Evolutionary conservation across 1,284 basidiomycete genomes (phyloP).

Genomic region (Neonothopanus nambi): DNA sequence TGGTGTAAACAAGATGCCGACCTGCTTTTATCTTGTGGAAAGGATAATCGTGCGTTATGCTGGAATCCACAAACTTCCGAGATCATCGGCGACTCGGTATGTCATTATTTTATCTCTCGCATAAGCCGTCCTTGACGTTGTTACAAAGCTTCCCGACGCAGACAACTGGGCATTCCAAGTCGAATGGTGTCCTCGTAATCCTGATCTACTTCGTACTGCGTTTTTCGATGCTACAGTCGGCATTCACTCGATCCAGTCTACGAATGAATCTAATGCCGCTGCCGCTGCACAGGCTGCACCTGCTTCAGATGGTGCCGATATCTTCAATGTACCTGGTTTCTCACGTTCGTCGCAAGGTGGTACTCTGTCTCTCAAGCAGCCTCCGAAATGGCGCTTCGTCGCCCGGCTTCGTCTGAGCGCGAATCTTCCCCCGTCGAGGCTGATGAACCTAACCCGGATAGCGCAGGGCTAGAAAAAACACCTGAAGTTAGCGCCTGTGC

Average conservation of each 20-base stretch:
- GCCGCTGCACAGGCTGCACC: conserved; percentile 44
- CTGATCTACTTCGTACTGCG: conserved; percentile 81
- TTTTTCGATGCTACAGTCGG: conserved; percentile 55
- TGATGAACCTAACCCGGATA: conserved; percentile 23
- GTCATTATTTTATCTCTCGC: neutral
- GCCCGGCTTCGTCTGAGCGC: conserved; percentile 73
- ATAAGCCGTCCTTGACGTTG: neutral
- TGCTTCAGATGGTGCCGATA: conserved; percentile 69
- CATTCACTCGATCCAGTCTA: conserved; percentile 87
- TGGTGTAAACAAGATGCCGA: conserved; percentile 98
- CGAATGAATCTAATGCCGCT: conserved; percentile 59
- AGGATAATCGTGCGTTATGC: conserved; percentile 93
- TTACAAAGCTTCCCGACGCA: conserved; percentile 74
- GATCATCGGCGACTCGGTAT: conserved; percentile 86
- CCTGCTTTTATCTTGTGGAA: conserved; percentile 91
- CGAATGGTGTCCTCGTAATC: conserved; percentile 95
- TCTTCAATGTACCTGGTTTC: conserved; percentile 73
- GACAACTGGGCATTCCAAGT: conserved; percentile 99
- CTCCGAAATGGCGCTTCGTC: conserved; percentile 95
- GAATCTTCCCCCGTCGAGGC: conserved; percentile 40
- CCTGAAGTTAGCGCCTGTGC: conserved; percentile 69
- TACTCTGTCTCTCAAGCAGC: conserved; percentile 84
- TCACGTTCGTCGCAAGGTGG: conserved; percentile 46
- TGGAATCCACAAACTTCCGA: conserved; percentile 96
- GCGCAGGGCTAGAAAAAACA: conserved; percentile 55